phyloP scores from a whole-genome alignment of 23 red algal species.

The Gracilaria domingensis region DNA sequence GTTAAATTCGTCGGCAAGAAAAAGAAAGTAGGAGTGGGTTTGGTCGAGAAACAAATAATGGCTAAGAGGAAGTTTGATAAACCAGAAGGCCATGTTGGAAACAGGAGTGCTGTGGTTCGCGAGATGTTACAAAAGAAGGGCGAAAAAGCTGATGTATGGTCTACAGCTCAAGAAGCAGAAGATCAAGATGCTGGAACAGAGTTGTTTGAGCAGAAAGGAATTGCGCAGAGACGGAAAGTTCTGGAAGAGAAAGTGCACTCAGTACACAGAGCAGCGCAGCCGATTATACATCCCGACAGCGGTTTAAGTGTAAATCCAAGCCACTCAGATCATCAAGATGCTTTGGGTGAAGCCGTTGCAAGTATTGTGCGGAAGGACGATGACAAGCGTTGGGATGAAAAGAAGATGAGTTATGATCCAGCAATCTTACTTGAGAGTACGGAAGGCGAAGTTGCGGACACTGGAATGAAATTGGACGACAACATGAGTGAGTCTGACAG shows the following conservation, averaged over 20 bases:
- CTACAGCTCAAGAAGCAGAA: not conserved
- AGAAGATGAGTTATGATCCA: constrained; percentile 70
- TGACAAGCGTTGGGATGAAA: constrained; percentile 44
- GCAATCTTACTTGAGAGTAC: constrained; percentile 50
- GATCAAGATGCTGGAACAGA: not conserved
- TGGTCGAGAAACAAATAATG: constrained; percentile 43
- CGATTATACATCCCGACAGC: constrained; percentile 41
- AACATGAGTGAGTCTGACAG: not conserved
- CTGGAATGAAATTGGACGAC: constrained; percentile 54
- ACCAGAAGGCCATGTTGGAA: constrained; percentile 57
- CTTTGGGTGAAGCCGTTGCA: constrained; percentile 53
- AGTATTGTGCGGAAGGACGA: constrained; percentile 46
- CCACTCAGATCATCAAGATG: constrained; percentile 61
- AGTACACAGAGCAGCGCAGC: not conserved
- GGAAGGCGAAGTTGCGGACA: constrained; percentile 50
- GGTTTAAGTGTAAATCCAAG: constrained; percentile 66
- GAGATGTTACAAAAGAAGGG: constrained; percentile 17
- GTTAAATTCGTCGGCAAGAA: constrained; percentile 26
- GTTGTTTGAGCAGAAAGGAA: constrained; percentile 3
- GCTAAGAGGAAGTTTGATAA: constrained; percentile 61
- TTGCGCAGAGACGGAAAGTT: constrained; percentile 8
- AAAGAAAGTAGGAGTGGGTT: constrained; percentile 27
- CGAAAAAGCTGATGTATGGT: constrained; percentile 46
- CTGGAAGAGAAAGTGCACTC: constrained; percentile 38
- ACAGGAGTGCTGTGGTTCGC: constrained; percentile 46